These are phyloP conservation scores for Cymbomonas tetramitiformis DNA, from an alignment of 139 green algal species.

Conservation along the genomic window DNA sequence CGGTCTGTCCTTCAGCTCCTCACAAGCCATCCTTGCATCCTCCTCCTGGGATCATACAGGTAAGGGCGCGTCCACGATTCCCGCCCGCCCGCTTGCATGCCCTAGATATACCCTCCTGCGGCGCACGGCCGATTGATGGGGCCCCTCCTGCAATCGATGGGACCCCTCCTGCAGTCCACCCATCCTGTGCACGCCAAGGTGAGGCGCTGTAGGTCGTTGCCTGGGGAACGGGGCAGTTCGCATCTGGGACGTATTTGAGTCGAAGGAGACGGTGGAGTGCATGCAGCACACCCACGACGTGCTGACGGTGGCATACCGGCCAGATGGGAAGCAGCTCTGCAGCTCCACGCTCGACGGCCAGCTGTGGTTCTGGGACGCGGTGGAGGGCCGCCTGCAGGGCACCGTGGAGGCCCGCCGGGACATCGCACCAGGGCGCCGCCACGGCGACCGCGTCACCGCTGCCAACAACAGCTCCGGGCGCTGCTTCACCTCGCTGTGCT, in stretches of 20 bases:
- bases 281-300: conserved; percentile 83
- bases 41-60: too few relatives aligned
- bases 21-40: too few relatives aligned
- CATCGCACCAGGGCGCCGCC: conserved; percentile 58
- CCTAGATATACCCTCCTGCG: too few relatives aligned
- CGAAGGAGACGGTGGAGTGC: conserved; percentile 51
- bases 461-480: background rate
- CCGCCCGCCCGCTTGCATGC: too few relatives aligned
- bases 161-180: too few relatives aligned
- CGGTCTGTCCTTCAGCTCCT: too few relatives aligned
- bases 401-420: conserved; percentile 63
- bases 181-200: too few relatives aligned
- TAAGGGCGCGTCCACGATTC: too few relatives aligned
- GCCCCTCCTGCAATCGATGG: too few relatives aligned
- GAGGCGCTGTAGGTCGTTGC: too few relatives aligned
- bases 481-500: background rate
- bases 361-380: conserved; percentile 83
- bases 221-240: conserved; percentile 78
- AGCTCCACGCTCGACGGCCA: conserved; percentile 71
- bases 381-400: conserved; percentile 50
- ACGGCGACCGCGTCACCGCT: conserved; percentile 36
- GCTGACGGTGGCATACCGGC: conserved; percentile 65
- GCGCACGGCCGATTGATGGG: too few relatives aligned
- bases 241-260: conserved; percentile 79
- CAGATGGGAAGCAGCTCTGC: conserved; percentile 76